Evolutionary conservation across 2,329 filamentous ascomycete species (phyloP), one percentile per base, ranked within the genome.

Genomic region (Trichoderma brevicompactum): DNA sequence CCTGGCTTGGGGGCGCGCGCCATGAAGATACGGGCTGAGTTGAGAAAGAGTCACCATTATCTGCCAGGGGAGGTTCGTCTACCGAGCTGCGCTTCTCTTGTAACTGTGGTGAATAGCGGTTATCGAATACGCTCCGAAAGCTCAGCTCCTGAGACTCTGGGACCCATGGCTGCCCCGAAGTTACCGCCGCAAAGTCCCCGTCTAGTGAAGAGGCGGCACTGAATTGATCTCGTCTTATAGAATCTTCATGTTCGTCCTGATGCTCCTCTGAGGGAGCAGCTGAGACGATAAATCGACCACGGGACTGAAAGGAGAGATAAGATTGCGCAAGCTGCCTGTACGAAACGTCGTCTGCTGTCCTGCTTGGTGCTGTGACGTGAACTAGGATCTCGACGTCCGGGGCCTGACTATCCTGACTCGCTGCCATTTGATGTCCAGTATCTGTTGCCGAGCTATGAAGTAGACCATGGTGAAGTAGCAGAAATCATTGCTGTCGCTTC

Each of bases 311-410:
- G 46, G 78, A 72, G n/a, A 84, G 73, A 68, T 87, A 87, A 2
- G 82, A 81, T 23, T 77, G 70, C 5, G 83, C 83, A 23, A 86
- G 75, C n/a, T 76, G 73, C 40, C 84, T 76, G 68, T 86, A 87
- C 13, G 70, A 69, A 17, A 70, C 74, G 74, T 87, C 85, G 68
- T 86, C 82, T 10, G 71, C 69, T 23, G 78, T 75, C 44, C 73
- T 79, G 70, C 82, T 81, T 7, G 84, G 82, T 36, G 85, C 85
- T 10, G 81, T 74, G 64, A 85, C 79, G 72, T 87, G 85, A 58
- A 86, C 80, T 50, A 87, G 77, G 50, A 87, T 83, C 74, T 87
- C 84, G 59, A 80, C 76, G 66, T 81, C 75, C 17, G 66, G 49
- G 28, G 67, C 59, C 65, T 68, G 71, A 28, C 32, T 4, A 19